A percentile compares a stretch with the other conserved stretches of the same genome.
phyloP scores from a whole-genome alignment of 352 stramenopile genomes.

The Phytophthora citrophthora region DNA sequence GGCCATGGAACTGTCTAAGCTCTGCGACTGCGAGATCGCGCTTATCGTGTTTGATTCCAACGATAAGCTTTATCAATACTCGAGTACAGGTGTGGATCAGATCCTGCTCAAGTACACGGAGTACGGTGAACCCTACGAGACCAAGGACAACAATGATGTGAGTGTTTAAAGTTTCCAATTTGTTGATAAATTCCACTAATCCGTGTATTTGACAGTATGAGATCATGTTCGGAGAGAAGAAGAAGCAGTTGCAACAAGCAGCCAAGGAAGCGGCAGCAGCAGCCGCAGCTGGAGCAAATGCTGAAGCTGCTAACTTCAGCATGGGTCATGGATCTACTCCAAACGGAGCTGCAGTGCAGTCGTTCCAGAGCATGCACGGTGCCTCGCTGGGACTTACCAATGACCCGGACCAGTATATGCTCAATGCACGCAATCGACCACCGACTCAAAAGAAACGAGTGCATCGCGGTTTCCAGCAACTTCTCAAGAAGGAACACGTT shows the following conservation, averaged over 20 bases:
- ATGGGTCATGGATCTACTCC: conserved; percentile 29
- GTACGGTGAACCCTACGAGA: conserved; percentile 84
- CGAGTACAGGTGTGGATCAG: conserved; percentile 81
- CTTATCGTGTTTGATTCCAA: conserved; percentile 90
- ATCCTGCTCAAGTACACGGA: conserved; percentile 90
- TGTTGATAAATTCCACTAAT: neutral
- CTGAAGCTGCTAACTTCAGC: conserved; percentile 41
- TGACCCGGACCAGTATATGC: conserved; percentile 72
- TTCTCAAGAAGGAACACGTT: conserved; percentile 80
- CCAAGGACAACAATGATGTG: conserved; percentile 86
- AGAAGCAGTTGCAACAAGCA: conserved; percentile 56
- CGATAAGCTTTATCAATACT: conserved; percentile 88
- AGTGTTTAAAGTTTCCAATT: conserved; percentile 13
- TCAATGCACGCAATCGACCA: conserved; percentile 41
- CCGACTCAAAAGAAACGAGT: conserved; percentile 70
- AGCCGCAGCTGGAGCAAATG: conserved; percentile 35
- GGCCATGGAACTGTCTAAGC: conserved; percentile 87
- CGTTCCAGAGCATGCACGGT: conserved; percentile 45
- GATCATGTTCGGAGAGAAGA: conserved; percentile 86
- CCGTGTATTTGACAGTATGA: conserved; percentile 58
- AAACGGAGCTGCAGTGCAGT: conserved; percentile 32
- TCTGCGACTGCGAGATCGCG: conserved; percentile 88
- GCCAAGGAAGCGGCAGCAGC: conserved; percentile 52
- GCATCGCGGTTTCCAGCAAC: conserved; percentile 79
- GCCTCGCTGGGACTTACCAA: conserved; percentile 61